A percentile compares a stretch with the other conserved stretches of the same genome.
Evolutionary conservation across 768 basidiomycete species (phyloP).

Genomic region (Rhodotorula kratochvilovae): DNA sequence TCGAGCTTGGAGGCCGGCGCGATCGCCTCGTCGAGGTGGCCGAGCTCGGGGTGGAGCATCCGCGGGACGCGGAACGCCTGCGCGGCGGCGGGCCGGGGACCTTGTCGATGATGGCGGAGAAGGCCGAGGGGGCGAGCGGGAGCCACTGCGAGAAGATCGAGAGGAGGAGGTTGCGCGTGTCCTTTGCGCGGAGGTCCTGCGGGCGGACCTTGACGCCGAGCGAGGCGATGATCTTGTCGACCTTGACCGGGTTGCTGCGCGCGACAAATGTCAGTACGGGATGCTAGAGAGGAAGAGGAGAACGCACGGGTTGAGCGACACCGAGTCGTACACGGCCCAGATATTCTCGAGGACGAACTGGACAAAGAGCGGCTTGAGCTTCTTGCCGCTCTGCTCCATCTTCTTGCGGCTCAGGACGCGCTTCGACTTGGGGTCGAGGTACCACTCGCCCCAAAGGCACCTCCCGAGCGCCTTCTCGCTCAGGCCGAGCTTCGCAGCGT

Average conservation of each 20-base stretch:
- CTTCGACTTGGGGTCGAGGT: conserved; percentile 92
- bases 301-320: conserved; percentile 77
- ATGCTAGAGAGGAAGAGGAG: too few species aligned
- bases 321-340: conserved; percentile 93
- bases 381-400: conserved; percentile 63
- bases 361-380: conserved; percentile 89
- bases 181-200: conserved; percentile 87
- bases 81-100: conserved; percentile 82
- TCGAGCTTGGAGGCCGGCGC: conserved; percentile 77
- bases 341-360: conserved; percentile 96
- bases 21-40: conserved; percentile 53
- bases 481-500: conserved; percentile 81
- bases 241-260: conserved; percentile 77
- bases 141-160: conserved; percentile 94
- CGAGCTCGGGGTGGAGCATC: conserved; percentile 79
- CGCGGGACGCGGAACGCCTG: conserved; percentile 80
- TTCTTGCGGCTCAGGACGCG: conserved; percentile 85
- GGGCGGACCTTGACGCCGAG: conserved; percentile 76
- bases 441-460: conserved; percentile 96
- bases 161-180: conserved; percentile 73
- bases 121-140: conserved; percentile 83
- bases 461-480: conserved; percentile 77
- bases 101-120: conserved; percentile 85
- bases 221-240: conserved; percentile 76
- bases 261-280: too few species aligned